Evolutionary conservation across 768 basidiomycete species (phyloP), one percentile per base, ranked within the genome.

Genomic region (Xanthoconium purpureum): DNA sequence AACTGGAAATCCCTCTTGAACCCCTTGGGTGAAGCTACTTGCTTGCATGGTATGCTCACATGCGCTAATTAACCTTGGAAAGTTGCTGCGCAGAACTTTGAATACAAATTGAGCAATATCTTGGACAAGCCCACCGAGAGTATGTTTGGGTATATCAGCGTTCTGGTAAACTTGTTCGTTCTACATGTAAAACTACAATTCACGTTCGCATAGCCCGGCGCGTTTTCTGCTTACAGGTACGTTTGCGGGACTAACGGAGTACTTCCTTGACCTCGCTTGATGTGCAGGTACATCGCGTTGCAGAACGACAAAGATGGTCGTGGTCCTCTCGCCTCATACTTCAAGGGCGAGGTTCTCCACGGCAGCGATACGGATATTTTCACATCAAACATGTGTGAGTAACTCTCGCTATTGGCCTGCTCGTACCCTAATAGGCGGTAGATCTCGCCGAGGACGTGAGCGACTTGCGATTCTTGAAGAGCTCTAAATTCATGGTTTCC

Each of bases 81-180:
- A 89, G 89, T 95, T 5, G 94, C 95, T 1, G 91, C 94, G 1
- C 95, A 97, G 69, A 96, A 97, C 68, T 98, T 96, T 67, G 92
- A 95, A 73, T 96, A 96, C 75, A 96, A 95, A 72, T 81, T 90
- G 59, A 88, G 89, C 66, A 88, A 91, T 66, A 95, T 96, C 64
- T 74, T 95, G 54, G 93, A 94, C 71, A 94, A 94, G 69, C 87
- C 93, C 5, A 90, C 85, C 0, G 93, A 95, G 66, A 86, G 84
- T 3, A 79, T 93, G 71, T 94, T 95, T 67, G 94, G 94, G n/a
- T 96, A 97, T 68, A 97, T 98, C 69, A 91, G 91, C 43, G 95
- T 99, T 35, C 68, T 98, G 76, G 89, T 90, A 59, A 55, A 79
- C 61, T 47, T 35, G 5, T 28, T 53, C 40, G 20, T 17, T 47